Percentiles rank a stretch among this genome's conserved stretches.
phyloP scores from a whole-genome alignment of 306 rosid genomes.

The Fagus crenata region DNA sequence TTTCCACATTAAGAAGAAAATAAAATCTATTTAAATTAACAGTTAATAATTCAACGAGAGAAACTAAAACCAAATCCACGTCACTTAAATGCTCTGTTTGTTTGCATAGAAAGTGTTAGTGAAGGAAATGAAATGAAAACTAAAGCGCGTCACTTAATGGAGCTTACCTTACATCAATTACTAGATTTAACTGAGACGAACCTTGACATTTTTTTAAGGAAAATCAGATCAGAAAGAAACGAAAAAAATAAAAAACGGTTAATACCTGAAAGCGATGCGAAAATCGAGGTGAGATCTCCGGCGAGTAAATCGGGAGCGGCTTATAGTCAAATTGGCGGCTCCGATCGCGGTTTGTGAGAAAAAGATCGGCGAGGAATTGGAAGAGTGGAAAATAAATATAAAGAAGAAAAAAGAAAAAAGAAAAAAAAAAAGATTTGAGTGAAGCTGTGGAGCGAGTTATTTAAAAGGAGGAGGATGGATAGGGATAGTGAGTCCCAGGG shows the following conservation, averaged over 20 bases:
- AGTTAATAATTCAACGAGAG: not conserved
- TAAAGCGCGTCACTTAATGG: not conserved
- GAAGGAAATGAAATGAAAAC: constrained; percentile 21
- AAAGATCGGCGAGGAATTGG: constrained; percentile 47
- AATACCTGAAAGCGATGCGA: constrained; percentile 32
- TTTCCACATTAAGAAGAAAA: too few relatives aligned
- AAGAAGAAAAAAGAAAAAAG: not conserved
- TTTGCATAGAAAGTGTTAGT: not conserved
- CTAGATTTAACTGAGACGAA: too few relatives aligned
- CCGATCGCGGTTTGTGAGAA: constrained; percentile 30
- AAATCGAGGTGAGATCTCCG: constrained; percentile 32
- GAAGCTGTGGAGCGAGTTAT: constrained; percentile 47
- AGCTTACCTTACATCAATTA: too few relatives aligned
- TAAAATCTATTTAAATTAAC: not conserved
- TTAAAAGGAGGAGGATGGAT: constrained; percentile 41
- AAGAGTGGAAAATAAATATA: not conserved
- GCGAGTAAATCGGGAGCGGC: constrained; percentile 34
- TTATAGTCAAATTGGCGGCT: constrained; percentile 37
- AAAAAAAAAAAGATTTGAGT: constrained; percentile 16
- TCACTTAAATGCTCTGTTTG: not conserved
- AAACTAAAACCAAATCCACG: not conserved
- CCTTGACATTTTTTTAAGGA: too few relatives aligned
- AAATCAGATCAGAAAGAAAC: constrained; percentile 48
- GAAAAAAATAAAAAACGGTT: not conserved
- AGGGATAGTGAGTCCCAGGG: constrained; percentile 40